These are phyloP conservation scores for Scytalidium sp. DNA, from an alignment of 2,329 filamentous ascomycete genomes.

Conservation along the genomic window DNA sequence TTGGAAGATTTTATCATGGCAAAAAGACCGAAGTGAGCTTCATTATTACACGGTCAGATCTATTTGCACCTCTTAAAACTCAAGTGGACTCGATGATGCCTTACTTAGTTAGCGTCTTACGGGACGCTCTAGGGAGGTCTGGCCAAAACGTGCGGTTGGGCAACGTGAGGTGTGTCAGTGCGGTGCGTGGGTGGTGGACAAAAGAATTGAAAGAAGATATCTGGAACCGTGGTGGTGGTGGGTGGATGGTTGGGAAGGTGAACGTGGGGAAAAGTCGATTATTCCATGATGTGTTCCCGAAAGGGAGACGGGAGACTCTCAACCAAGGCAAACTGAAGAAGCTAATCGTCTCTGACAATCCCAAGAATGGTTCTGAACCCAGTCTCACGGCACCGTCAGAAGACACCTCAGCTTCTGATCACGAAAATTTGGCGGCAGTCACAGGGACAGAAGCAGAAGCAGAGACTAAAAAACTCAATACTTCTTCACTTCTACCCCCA, in stretches of 20 bases:
- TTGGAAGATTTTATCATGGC: slow-evolving; percentile 61
- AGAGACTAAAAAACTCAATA: slow-evolving; percentile 11
- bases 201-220: slow-evolving; percentile 82
- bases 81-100: slow-evolving; percentile 86
- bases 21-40: slow-evolving; percentile 80
- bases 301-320: slow-evolving; percentile 46
- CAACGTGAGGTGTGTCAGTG: slow-evolving; percentile 83
- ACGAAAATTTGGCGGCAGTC: background rate
- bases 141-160: slow-evolving; percentile 76
- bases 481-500: slow-evolving; percentile 67
- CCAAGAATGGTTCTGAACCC: no score
- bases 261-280: slow-evolving; percentile 97
- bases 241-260: slow-evolving; percentile 97
- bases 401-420: slow-evolving; percentile 14
- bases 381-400: no score
- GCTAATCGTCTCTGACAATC: no score
- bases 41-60: slow-evolving; percentile 83
- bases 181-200: slow-evolving; percentile 89
- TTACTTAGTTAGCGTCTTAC: slow-evolving; percentile 73
- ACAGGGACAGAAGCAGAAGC: no score
- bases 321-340: background rate
- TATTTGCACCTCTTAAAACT: slow-evolving; percentile 79
- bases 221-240: slow-evolving; percentile 76
- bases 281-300: slow-evolving; percentile 84
- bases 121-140: slow-evolving; percentile 67